phyloP scores from a whole-genome alignment of 2,329 filamentous ascomycete species.

The Pseudogymnoascus sp. region DNA sequence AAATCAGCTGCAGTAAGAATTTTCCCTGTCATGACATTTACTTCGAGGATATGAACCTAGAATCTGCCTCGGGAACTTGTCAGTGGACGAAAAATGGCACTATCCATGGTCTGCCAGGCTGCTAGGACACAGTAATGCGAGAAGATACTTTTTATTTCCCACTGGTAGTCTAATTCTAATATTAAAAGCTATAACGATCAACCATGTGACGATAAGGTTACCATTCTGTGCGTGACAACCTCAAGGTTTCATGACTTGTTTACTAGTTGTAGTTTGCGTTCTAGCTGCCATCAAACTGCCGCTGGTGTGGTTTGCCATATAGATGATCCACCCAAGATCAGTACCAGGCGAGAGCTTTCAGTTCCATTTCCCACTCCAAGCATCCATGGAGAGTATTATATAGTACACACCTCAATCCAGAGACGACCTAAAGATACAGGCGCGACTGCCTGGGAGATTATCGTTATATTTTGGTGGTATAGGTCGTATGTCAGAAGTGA shows the following conservation, averaged over 20 bases:
- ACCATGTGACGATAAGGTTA: no score
- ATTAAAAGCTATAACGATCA: background rate
- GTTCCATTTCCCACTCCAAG: background rate
- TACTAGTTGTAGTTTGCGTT: background rate
- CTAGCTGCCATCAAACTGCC: background rate
- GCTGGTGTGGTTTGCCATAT: background rate
- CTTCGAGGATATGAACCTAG: conserved; percentile 34
- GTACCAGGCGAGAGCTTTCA: background rate
- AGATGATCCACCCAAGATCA: background rate
- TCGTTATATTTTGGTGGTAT: background rate
- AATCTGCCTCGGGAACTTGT: conserved; percentile 13
- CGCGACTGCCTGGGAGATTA: background rate
- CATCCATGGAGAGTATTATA: background rate
- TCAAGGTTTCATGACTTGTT: no score
- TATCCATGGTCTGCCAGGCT: background rate
- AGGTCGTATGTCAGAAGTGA: background rate
- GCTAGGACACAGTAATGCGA: background rate
- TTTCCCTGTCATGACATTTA: conserved; percentile 44
- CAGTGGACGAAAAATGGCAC: background rate
- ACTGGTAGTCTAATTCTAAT: background rate
- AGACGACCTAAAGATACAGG: background rate
- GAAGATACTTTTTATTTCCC: background rate
- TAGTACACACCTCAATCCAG: background rate
- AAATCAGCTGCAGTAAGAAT: conserved; percentile 40
- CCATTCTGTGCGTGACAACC: no score